A percentile compares a stretch with the other conserved stretches of the same genome.
phyloP scores from a whole-genome alignment of 2,329 filamentous ascomycete genomes.

The Fusarium goolgardi region DNA sequence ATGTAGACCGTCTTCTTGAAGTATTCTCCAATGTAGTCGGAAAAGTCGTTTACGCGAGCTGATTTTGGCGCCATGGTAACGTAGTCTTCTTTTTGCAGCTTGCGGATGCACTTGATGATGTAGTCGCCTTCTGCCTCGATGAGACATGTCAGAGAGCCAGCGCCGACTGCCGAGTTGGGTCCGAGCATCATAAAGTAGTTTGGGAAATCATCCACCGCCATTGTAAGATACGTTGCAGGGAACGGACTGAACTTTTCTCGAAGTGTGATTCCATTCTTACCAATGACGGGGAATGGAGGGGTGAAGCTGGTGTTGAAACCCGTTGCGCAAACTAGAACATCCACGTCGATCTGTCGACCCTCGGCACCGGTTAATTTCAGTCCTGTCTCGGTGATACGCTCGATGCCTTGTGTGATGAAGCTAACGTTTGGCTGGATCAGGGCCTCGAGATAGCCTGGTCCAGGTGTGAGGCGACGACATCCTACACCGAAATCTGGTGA shows the following conservation, averaged over 20 bases:
- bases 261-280: background rate
- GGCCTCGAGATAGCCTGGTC: conserved; percentile 2
- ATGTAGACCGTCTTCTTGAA: conserved; percentile 24
- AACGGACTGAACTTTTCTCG: background rate
- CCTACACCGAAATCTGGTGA: background rate
- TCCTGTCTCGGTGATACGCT: background rate
- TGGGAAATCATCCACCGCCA: background rate
- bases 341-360: background rate
- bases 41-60: conserved; percentile 17
- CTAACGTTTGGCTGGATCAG: background rate
- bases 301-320: background rate
- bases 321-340: conserved; percentile 4
- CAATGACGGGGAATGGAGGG: background rate
- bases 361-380: background rate
- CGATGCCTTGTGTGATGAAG: background rate
- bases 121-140: conserved; percentile 5
- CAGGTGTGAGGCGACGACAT: conserved; percentile 1
- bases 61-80: conserved; percentile 10
- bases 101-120: conserved; percentile 16
- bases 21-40: conserved; percentile 19
- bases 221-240: background rate
- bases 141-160: conserved; percentile 11
- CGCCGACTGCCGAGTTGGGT: conserved; percentile 7
- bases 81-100: conserved; percentile 12
- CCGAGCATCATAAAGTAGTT: background rate